Base-by-base conservation (phyloP, 2,329 filamentous ascomycete species). In the Graphilbum sp. region DNA sequence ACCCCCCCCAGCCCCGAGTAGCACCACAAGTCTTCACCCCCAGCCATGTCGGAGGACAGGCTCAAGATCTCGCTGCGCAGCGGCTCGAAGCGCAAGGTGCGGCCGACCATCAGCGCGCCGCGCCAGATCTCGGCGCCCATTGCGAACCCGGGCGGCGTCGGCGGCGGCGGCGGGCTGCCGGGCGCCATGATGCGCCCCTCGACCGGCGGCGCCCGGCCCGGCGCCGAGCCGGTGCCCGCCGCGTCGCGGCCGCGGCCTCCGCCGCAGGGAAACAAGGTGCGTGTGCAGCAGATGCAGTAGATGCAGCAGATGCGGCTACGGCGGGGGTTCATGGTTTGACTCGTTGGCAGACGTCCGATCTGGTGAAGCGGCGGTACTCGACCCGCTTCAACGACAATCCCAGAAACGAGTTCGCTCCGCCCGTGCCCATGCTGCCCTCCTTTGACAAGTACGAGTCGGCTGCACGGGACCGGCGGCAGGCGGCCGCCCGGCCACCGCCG, bases 351-450 rank as follows among this genome's bases (percentile, higher is more conserved):
- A 78, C 74, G 1, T 72, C 72, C 19, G 88, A 98, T 56, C 66
- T 96, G 38, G 87, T 98, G 42, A 96, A 96, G 63, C 73, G 86
- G 49, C 70, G 90, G 49, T 98, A 96, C 59, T 96, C 90, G 30
- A 87, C 87, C 32, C 78, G 88, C 43, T 93, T 95, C 57, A 88
- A 86, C 50, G 76, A 82, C 46, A 58, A 79, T 1, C 80, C 81
- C 42, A 76, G 82, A 50, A 76, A 83, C 50, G 76, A 83, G 49
- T 81, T 75, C 53, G 73, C 72, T n/a, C 72, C 85, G 16, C 72
- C 82, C 2, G 66, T 94, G 45, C 88, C 90, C 1, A 58, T 69
- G 12, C 51, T 83, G 38, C 75, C 79, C 45, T 57, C 67, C 32
- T 54, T 69, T 38, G 66, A 68, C 34, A 75, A 72, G 46, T 84